Conservation (phyloP, 768 basidiomycete genomes). For the Phylloporus arenicola region DNA sequence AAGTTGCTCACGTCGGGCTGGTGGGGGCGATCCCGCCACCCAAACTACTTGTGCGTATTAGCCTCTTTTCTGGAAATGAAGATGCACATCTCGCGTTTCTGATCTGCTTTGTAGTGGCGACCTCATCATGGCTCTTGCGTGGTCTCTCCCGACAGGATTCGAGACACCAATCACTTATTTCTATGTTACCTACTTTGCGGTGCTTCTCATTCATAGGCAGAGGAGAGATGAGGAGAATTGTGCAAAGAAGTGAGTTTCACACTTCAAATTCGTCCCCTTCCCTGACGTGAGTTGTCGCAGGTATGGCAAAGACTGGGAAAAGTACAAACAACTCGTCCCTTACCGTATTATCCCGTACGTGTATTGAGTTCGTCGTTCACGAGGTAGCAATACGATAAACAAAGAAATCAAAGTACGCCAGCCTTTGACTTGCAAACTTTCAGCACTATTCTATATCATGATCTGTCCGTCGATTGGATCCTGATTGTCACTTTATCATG, state of each 20-base stretch:
- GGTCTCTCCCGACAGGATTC: constrained; percentile 92
- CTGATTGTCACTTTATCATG: not conserved
- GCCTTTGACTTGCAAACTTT: not conserved
- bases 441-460: too few species aligned
- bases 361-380: constrained; percentile 39
- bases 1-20: constrained; percentile 93
- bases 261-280: not conserved
- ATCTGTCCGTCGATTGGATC: not conserved
- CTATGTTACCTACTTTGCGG: constrained; percentile 83
- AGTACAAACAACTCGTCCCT: constrained; percentile 81
- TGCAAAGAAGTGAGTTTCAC: constrained; percentile 66
- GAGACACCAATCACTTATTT: constrained; percentile 94
- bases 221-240: constrained; percentile 89
- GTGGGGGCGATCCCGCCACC: constrained; percentile 95
- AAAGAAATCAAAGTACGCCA: not conserved
- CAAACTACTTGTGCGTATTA: constrained; percentile 71
- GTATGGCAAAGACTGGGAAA: constrained; percentile 92
- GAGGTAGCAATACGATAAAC: not conserved
- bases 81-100: not conserved
- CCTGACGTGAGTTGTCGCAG: constrained; percentile 32
- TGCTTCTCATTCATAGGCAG: constrained; percentile 89
- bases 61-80: not conserved
- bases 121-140: constrained; percentile 83
- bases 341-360: constrained; percentile 83
- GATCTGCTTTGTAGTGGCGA: constrained; percentile 52